These are phyloP conservation scores for Lanmaoa pseudosensibilis DNA, from an alignment of 768 basidiomycete genomes.

Conservation along the genomic window DNA sequence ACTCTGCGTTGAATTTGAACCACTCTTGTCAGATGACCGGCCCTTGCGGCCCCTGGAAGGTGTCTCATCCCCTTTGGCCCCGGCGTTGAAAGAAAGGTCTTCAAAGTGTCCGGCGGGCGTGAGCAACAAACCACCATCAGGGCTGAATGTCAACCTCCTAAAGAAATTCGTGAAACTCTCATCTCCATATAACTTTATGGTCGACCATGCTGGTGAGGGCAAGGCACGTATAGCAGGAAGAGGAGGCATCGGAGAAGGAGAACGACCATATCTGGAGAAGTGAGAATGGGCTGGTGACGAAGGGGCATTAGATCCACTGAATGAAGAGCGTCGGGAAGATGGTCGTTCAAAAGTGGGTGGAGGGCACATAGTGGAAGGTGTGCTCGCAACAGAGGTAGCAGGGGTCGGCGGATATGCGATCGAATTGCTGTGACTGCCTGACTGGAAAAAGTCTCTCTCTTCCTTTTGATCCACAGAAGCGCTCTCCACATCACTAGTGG, in stretches of 20 bases:
- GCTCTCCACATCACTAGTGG: constrained; percentile 78
- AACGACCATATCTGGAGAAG: constrained; percentile 70
- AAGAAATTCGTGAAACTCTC: constrained; percentile 97
- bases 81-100: constrained; percentile 66
- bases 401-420: constrained; percentile 53
- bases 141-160: constrained; percentile 88
- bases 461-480: constrained; percentile 59
- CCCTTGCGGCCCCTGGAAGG: constrained; percentile 61
- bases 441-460: constrained; percentile 30
- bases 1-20: constrained; percentile 27
- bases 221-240: constrained; percentile 86
- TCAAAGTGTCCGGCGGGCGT: constrained; percentile 98
- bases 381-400: constrained; percentile 66
- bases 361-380: constrained; percentile 53
- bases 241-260: constrained; percentile 88
- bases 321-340: constrained; percentile 61
- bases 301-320: constrained; percentile 81
- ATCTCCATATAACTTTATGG: constrained; percentile 88
- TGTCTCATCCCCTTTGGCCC: constrained; percentile 36
- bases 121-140: constrained; percentile 89
- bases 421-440: constrained; percentile 32
- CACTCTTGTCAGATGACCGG: constrained; percentile 41
- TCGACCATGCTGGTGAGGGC: constrained; percentile 61
- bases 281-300: constrained; percentile 62
- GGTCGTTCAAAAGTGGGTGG: constrained; percentile 55